phyloP scores from a whole-genome alignment of 2,329 filamentous ascomycete genomes.

The Phyllosticta paracitricarpa region DNA sequence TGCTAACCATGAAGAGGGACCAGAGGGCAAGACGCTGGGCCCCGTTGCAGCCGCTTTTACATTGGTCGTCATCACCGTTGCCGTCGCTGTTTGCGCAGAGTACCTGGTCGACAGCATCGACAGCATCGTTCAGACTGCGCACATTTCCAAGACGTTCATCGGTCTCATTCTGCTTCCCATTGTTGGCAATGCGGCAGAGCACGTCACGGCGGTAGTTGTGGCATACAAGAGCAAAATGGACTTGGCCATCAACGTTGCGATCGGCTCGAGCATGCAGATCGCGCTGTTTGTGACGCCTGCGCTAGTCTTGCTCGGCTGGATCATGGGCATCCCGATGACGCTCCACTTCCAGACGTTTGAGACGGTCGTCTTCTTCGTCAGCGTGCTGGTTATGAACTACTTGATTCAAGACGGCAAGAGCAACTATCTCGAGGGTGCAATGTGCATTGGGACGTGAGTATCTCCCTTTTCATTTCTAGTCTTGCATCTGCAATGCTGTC shows the following conservation, averaged over 20 bases:
- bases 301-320: conserved; percentile 47
- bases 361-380: conserved; percentile 77
- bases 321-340: conserved; percentile 45
- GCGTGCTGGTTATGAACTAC: conserved; percentile 79
- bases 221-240: conserved; percentile 50
- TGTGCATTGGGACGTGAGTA: conserved; percentile 36
- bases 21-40: conserved; percentile 33
- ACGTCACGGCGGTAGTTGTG: conserved; percentile 45
- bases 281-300: conserved; percentile 49
- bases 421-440: conserved; percentile 75
- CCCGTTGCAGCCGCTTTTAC: conserved; percentile 36
- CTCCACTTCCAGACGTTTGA: conserved; percentile 84
- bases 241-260: conserved; percentile 45
- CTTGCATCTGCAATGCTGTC: not conserved
- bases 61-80: conserved; percentile 38
- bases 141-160: conserved; percentile 47
- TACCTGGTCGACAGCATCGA: conserved; percentile 47
- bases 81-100: conserved; percentile 43
- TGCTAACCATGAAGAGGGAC: conserved; percentile 19
- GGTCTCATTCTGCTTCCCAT: conserved; percentile 48
- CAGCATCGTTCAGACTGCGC: conserved; percentile 40
- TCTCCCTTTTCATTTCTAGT: not conserved
- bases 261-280: conserved; percentile 46
- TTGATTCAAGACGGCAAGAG: conserved; percentile 74
- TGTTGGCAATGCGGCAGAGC: conserved; percentile 48